Evolutionary conservation across 352 stramenopile genomes (phyloP), one percentile per base, ranked within the genome.

Genomic region (Phytophthora nicotianae): DNA sequence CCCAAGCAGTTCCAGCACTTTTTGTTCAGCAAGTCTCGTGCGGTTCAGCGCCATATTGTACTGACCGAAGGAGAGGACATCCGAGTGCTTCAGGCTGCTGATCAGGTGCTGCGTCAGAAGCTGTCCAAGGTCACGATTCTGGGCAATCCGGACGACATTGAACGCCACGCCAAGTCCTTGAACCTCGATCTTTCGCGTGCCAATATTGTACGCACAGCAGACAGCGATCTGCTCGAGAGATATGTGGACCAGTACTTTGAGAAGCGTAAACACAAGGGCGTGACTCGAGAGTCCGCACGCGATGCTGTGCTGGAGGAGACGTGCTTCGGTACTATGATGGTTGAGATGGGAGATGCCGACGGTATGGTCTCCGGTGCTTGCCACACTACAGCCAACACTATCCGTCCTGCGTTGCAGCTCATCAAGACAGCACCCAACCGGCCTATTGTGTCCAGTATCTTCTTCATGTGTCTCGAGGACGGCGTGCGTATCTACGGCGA

Each of bases 1-100:
- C 86, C 86, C 9, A 93, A 93, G 75, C 83, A 94, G 48, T 95
- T 95, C 63, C 78, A 93, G 62, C 83, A 96, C 69, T 91, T 88
- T 58, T 56, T 94, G n/a, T 89, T 91, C 52, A 80, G 74, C 73
- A 92, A 93, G 64, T 81, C 86, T 0, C 83, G 83, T 9, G 59
- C 67, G 0, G 79, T 89, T 3, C 72, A 92, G 68, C 81, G 85
- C 23, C 84, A 89, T 57, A 94, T 96, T 60, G 83, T 97, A 17
- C 66, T 96, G 23, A 89, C 89, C 1, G 89, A 97, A 57, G 88
- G 87, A 6, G 75, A 90, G 47, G 89, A 97, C 54, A 80, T 89
- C 13, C 81, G 89, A 10, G 72, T 97, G 24, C 68, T 97, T 10
- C 77, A 92, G 46, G 89, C 89, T 8, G 87, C 89, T 0, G 80